These are phyloP conservation scores for Neurospora sublineolata DNA, from an alignment of 495 filamentous ascomycete genomes.

Conservation along the genomic window DNA sequence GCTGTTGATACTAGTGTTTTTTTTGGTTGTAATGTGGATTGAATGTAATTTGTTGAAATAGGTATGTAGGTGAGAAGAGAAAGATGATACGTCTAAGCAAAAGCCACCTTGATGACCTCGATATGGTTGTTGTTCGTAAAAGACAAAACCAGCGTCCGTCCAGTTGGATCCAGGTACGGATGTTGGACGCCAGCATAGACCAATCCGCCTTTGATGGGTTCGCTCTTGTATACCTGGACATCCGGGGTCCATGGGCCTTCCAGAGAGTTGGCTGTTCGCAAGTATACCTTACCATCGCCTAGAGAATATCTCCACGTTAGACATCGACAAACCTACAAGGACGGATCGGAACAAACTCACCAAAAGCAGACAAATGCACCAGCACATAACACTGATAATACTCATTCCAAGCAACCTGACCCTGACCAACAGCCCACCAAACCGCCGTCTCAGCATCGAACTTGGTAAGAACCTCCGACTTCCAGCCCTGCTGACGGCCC, in stretches of 20 bases:
- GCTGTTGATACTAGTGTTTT: constrained; percentile 1
- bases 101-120: constrained; percentile 17
- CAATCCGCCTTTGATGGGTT: constrained; percentile 17
- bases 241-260: constrained; percentile 28
- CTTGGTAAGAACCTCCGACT: constrained; percentile 10
- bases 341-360: constrained; percentile 5
- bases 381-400: constrained; percentile 20
- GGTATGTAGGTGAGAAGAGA: constrained; percentile 31
- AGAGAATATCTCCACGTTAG: background rate
- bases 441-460: constrained; percentile 21
- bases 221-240: constrained; percentile 18
- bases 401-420: constrained; percentile 22
- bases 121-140: constrained; percentile 27
- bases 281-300: constrained; percentile 12
- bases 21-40: background rate
- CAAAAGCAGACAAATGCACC: constrained; percentile 16
- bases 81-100: background rate
- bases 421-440: constrained; percentile 22
- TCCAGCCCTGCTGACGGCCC: constrained; percentile 22
- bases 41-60: background rate
- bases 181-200: constrained; percentile 25
- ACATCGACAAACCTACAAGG: background rate
- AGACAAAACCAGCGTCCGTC: constrained; percentile 18
- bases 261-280: constrained; percentile 18
- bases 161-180: constrained; percentile 21